Evolutionary conservation across 192 early-diverging fungal genomes (phyloP), one percentile per base, ranked within the genome.

Genomic region (Gryganskiella cystojenkinii): DNA sequence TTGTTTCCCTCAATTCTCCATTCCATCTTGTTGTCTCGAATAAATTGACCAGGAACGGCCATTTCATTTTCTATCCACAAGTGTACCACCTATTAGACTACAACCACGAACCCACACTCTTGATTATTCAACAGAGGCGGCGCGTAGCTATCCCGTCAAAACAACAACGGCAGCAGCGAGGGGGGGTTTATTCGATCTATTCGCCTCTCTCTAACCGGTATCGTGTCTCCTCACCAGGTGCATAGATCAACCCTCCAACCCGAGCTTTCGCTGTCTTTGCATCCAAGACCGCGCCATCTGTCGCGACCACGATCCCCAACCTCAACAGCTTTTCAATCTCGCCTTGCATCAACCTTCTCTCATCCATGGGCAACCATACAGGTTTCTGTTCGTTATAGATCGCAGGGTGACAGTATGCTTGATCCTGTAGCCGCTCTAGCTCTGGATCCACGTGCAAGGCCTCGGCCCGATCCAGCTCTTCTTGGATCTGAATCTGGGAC

Each of bases 291-390:
- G 85, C 85, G 42, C 72, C 64, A 2, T 79, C 61, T 2, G 70
- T 75, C 1, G 81, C 68, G 1, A 72, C 64, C 35, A 64, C 45
- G 19, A 86, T 81, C 9, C 71, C 75, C 5, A 53, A 40, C 10
- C 56, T 22, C n/a, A 50, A 34, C 28, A 86, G 35, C 15, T 80
- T 55, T 3, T 50, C 52, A 31, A 87, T 64, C 42, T 80, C 70
- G 9, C n/a, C 31, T 20, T 76, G 69, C 13, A 81, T 58, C n/a
- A 87, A 52, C 1, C 81, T 80, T 10, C 74, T 42, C 17, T 81
- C 80, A 43, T 87, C 85, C 51, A 79, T 57, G 25, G 85, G 83
- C n/a, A 87, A 33, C 85, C 85, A 87, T 4, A 87, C 81, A 20
- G 83, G 80, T 7, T 71, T 76, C 22, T 82, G 81, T 3, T 53